Evolutionary conservation across 2,329 filamentous ascomycete species (phyloP).

Genomic region (Nigrograna mackinnonii): DNA sequence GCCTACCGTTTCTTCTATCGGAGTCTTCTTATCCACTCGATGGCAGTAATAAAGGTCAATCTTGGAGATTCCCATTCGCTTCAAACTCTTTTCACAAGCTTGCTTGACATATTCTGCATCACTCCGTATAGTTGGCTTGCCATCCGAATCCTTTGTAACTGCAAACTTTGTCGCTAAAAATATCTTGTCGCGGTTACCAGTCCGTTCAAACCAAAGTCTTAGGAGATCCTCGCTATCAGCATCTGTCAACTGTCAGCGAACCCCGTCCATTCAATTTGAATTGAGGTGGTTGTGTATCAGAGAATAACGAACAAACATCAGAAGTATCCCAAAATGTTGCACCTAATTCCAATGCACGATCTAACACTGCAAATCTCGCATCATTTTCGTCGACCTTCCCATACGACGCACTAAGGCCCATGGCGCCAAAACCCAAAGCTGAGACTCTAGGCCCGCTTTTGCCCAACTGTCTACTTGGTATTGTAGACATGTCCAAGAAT

Average conservation of each 20-base stretch:
- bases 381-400: constrained; percentile 8
- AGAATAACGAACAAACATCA: constrained; percentile 22
- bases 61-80: constrained; percentile 45
- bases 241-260: too few relatives aligned
- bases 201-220: constrained; percentile 37
- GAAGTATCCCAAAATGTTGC: constrained; percentile 39
- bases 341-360: constrained; percentile 55
- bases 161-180: constrained; percentile 49
- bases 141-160: constrained; percentile 48
- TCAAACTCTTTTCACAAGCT: constrained; percentile 44
- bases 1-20: constrained; percentile 53
- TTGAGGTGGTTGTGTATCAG: neutral
- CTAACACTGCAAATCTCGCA: constrained; percentile 39
- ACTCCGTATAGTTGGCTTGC: constrained; percentile 41
- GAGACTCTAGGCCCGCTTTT: constrained; percentile 54
- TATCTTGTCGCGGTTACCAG: constrained; percentile 47
- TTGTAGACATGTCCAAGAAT: too few relatives aligned
- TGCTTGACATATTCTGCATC: constrained; percentile 45
- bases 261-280: too few relatives aligned
- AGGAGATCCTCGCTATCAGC: constrained; percentile 40
- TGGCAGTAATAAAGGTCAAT: constrained; percentile 52
- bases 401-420: constrained; percentile 44
- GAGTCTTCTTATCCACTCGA: constrained; percentile 47
- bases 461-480: too few relatives aligned
- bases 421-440: constrained; percentile 54